Conservation (phyloP, 23 red algal species). For the Cyanidiococcus yangmingshanensis region DNA sequence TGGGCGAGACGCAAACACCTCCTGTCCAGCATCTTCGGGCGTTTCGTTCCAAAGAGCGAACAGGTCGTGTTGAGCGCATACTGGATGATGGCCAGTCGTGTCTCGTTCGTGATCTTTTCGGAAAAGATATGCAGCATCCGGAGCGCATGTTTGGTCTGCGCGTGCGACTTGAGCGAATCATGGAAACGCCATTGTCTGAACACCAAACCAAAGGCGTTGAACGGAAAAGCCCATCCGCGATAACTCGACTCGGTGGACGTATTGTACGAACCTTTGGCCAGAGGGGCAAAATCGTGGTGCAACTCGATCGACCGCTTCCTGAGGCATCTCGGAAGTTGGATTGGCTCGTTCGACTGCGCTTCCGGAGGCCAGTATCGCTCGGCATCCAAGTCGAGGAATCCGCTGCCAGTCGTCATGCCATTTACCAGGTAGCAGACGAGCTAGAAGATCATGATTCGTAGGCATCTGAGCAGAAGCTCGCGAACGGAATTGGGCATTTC, state of each 20-base stretch:
- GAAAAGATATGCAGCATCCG: not conserved
- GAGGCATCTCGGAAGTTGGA: not conserved
- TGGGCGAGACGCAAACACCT: not conserved
- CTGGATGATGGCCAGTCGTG: not conserved
- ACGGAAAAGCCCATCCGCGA: too few relatives aligned
- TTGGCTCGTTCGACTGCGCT: not conserved
- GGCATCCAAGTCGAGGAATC: not conserved
- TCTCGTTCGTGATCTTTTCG: conserved; percentile 4
- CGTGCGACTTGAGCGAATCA: not conserved
- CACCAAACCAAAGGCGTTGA: not conserved
- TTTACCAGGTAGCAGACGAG: not conserved
- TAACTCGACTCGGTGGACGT: not conserved
- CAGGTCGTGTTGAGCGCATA: not conserved
- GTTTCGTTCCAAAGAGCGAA: not conserved
- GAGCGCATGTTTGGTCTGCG: not conserved
- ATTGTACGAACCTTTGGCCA: conserved; percentile 1
- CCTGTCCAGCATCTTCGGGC: not conserved
- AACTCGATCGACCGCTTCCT: not conserved
- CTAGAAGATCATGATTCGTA: too few relatives aligned
- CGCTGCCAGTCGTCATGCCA: not conserved
- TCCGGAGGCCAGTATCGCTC: not conserved
- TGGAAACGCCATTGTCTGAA: not conserved
- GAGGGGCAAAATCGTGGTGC: conserved; percentile 13
- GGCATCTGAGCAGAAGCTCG: too few relatives aligned
- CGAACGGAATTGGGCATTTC: too few relatives aligned